These are phyloP conservation scores for Flammula alnicola DNA, from an alignment of 1,284 basidiomycete species.

Conservation along the genomic window DNA sequence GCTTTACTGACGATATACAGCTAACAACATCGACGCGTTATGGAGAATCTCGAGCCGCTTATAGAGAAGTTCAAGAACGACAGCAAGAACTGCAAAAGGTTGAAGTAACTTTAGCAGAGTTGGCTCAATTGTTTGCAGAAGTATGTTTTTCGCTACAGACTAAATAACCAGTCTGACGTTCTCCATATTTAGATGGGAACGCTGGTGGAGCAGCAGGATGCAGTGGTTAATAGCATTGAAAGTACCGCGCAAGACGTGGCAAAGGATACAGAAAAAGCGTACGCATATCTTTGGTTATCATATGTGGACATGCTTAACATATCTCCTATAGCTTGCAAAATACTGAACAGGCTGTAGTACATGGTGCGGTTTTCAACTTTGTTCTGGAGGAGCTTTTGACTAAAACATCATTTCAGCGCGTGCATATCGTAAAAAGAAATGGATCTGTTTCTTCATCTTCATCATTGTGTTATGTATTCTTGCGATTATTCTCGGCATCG, in stretches of 20 bases:
- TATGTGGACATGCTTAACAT: slow-evolving; percentile 6
- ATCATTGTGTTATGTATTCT: slow-evolving; percentile 52
- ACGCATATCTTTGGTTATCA: slow-evolving; percentile 29
- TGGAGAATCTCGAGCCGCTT: slow-evolving; percentile 83
- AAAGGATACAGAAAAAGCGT: slow-evolving; percentile 75
- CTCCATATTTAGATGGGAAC: slow-evolving; percentile 65
- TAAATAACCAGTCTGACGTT: slow-evolving; percentile 12
- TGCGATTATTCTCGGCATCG: slow-evolving; percentile 57
- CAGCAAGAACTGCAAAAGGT: slow-evolving; percentile 90
- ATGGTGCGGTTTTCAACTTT: slow-evolving; percentile 34
- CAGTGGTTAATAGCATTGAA: slow-evolving; percentile 70
- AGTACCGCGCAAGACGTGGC: slow-evolving; percentile 65
- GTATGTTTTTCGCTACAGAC: slow-evolving; percentile 38
- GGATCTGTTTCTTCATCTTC: slow-evolving; percentile 77
- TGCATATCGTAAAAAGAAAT: slow-evolving; percentile 74
- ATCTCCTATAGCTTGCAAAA: slow-evolving; percentile 54
- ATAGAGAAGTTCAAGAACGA: slow-evolving; percentile 89
- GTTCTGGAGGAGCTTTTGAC: neutral
- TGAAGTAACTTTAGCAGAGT: slow-evolving; percentile 85
- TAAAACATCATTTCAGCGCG: slow-evolving; percentile 37
- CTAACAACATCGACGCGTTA: slow-evolving; percentile 75
- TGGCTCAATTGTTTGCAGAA: slow-evolving; percentile 89
- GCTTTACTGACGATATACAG: slow-evolving; percentile 41
- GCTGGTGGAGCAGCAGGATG: slow-evolving; percentile 81
- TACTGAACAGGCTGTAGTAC: slow-evolving; percentile 74